Evolutionary conservation across 768 basidiomycete genomes (phyloP).

Genomic region (Pleurotus sapidus): DNA sequence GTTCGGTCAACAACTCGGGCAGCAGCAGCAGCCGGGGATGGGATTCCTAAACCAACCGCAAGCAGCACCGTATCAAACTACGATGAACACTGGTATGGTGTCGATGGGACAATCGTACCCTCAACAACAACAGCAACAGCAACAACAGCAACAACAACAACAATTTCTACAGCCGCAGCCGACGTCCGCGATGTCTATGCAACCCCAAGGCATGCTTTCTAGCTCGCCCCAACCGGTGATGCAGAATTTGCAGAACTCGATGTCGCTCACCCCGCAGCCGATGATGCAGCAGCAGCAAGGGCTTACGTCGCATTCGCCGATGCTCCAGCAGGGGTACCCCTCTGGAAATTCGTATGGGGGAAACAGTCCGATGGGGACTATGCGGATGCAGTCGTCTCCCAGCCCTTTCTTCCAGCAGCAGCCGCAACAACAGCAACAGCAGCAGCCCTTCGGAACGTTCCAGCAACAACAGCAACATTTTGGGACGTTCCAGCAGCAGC

Average conservation of each 20-base stretch:
- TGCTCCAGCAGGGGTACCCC: neutral
- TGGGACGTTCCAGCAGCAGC: conserved; percentile 12
- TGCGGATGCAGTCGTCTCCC: conserved; percentile 31
- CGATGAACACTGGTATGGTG: neutral
- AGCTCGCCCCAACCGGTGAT: neutral
- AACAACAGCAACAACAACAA: neutral
- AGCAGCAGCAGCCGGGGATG: neutral
- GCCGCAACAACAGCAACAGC: neutral
- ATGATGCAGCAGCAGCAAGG: neutral
- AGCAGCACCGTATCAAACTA: neutral
- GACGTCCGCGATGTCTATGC: neutral
- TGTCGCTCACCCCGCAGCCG: conserved; percentile 1
- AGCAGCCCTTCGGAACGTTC: conserved; percentile 15
- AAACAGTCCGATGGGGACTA: conserved; percentile 14
- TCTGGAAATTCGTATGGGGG: neutral
- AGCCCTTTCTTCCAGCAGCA: conserved; percentile 22
- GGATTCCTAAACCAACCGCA: neutral
- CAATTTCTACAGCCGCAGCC: conserved; percentile 12
- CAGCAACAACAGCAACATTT: conserved; percentile 12
- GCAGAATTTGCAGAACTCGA: neutral
- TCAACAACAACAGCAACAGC: neutral
- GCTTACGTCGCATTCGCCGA: neutral
- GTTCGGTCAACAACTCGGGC: too few relatives aligned
- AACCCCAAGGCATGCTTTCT: neutral
- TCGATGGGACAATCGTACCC: too few relatives aligned